Percentiles rank a stretch among this genome's conserved stretches.
phyloP scores from a whole-genome alignment of 1,284 basidiomycete species.

The Sanghuangporus sanghuang region DNA sequence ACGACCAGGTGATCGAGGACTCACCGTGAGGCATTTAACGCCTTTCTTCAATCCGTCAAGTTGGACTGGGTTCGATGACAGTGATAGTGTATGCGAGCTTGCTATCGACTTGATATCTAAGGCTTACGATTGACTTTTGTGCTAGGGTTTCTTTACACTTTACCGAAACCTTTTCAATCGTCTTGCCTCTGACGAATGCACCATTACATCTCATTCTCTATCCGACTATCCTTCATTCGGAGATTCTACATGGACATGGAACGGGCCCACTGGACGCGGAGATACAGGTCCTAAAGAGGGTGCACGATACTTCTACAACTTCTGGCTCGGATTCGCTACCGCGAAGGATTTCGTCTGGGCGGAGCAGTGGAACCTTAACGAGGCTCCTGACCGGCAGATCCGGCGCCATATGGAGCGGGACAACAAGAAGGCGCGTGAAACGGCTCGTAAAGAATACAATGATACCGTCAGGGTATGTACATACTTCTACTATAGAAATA shows the following conservation, averaged over 20 bases:
- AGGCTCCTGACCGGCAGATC: constrained; percentile 84
- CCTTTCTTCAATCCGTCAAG: constrained; percentile 81
- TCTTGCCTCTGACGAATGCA: constrained; percentile 77
- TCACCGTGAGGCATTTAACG: constrained; percentile 77
- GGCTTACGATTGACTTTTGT: background rate
- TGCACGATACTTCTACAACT: constrained; percentile 77
- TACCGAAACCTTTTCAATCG: constrained; percentile 88
- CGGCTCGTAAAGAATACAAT: constrained; percentile 88
- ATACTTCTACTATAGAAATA: background rate
- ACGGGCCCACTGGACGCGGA: constrained; percentile 30
- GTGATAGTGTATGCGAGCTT: constrained; percentile 50
- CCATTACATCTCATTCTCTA: constrained; percentile 39
- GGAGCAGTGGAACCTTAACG: constrained; percentile 78
- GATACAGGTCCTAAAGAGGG: constrained; percentile 38
- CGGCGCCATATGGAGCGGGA: constrained; percentile 94
- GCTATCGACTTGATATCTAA: background rate
- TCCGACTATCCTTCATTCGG: constrained; percentile 82
- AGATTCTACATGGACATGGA: constrained; percentile 71
- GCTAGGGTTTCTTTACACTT: constrained; percentile 85
- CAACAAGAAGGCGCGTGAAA: constrained; percentile 88
- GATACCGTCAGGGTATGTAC: constrained; percentile 76
- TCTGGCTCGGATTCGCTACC: constrained; percentile 86
- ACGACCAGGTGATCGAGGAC: constrained; percentile 66
- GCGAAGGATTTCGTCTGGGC: constrained; percentile 89
- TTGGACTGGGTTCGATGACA: constrained; percentile 71